Percentiles rank a stretch among this genome's conserved stretches.
Conservation (phyloP, 2,329 filamentous ascomycete species). For the Venturiaceae sp. region DNA sequence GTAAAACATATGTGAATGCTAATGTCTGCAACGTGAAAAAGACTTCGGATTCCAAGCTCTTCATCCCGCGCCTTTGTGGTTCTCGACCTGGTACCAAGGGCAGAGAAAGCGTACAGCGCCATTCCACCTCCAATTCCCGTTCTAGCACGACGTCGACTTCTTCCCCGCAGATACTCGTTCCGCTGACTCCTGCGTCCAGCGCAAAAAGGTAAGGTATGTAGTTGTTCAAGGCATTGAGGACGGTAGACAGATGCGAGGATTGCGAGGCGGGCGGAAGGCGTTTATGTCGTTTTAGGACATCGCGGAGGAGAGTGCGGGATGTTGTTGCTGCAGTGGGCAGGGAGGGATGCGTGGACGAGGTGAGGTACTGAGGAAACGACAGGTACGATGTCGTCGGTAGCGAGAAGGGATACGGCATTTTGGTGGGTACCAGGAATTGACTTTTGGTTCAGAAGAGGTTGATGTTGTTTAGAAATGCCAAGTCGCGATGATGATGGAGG, state of each 20-base stretch:
- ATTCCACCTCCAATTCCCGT: conserved; percentile 60
- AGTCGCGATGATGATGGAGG: neutral
- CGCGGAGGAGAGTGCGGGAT: conserved; percentile 71
- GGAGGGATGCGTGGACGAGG: conserved; percentile 77
- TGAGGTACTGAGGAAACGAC: conserved; percentile 68
- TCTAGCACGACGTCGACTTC: conserved; percentile 58
- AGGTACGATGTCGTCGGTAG: conserved; percentile 86
- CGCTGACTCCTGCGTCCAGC: conserved; percentile 61
- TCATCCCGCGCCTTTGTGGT: conserved; percentile 55
- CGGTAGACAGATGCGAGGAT: conserved; percentile 56
- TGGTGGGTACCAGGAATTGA: neutral
- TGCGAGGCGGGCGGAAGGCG: conserved; percentile 66
- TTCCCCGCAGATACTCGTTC: conserved; percentile 45
- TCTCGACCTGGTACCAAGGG: conserved; percentile 50
- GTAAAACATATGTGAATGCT: conserved; percentile 61
- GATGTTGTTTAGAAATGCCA: neutral
- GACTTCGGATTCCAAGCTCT: conserved; percentile 73
- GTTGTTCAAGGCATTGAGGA: conserved; percentile 59
- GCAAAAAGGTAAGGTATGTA: conserved; percentile 82
- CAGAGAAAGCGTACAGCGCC: conserved; percentile 62
- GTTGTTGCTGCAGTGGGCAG: conserved; percentile 75
- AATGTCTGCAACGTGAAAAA: conserved; percentile 70
- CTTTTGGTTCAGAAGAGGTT: neutral
- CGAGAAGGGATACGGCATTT: conserved; percentile 82
- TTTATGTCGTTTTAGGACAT: conserved; percentile 82